phyloP scores from a whole-genome alignment of 176 grass and related monocot species.

The Hyparrhenia diplandra region DNA sequence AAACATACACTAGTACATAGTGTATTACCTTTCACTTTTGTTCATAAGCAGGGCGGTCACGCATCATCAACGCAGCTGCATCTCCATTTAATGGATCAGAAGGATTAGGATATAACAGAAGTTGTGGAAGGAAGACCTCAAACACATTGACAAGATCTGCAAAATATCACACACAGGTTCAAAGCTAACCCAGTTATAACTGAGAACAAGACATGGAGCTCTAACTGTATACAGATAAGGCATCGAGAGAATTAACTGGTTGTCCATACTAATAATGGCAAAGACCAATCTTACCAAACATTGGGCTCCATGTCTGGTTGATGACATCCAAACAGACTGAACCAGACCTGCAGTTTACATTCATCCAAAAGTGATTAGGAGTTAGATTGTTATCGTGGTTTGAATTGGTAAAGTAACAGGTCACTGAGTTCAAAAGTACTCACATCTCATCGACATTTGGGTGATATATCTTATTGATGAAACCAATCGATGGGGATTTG shows the following conservation, averaged over 20 bases:
- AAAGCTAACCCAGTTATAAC: not conserved
- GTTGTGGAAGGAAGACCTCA: conserved; percentile 90
- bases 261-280: not conserved
- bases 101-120: conserved; percentile 89
- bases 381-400: not conserved
- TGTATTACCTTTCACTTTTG: conserved; percentile 71
- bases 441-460: conserved; percentile 98
- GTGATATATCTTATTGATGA: conserved; percentile 96
- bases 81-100: conserved; percentile 97
- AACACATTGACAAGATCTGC: conserved; percentile 98
- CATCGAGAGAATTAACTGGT: not conserved
- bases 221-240: not conserved
- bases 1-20: not conserved
- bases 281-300: conserved; percentile 68
- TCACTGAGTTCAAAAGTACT: conserved; percentile 10
- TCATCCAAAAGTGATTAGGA: not conserved
- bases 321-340: conserved; percentile 99
- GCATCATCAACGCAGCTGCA: conserved; percentile 95
- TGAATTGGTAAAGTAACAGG: not conserved
- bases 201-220: not conserved
- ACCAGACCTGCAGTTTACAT: conserved; percentile 71
- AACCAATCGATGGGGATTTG: conserved; percentile 92
- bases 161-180: not conserved
- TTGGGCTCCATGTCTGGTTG: conserved; percentile 99
- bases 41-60: conserved; percentile 84